Evolutionary conservation across 208 protist species (phyloP).

Genomic region (Balamuthia mandrillaris): DNA sequence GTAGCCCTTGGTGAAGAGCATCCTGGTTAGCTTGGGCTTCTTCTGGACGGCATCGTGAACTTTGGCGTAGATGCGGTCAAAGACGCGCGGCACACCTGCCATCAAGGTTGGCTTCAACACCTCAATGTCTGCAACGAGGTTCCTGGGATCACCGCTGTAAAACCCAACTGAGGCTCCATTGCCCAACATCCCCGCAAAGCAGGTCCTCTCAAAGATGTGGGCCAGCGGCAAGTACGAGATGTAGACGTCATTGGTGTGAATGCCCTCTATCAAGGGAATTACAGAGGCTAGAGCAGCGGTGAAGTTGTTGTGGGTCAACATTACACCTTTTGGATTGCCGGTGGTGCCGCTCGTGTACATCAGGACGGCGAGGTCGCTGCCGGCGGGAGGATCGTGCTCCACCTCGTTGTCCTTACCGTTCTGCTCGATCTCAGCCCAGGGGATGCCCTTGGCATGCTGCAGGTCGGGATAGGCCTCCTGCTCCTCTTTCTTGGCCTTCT

Average conservation of each 20-base stretch:
- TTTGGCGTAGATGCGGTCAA: neutral
- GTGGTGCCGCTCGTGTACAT: conserved; percentile 73
- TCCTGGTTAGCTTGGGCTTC: neutral
- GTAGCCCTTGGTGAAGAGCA: neutral
- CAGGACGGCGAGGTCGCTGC: conserved; percentile 47
- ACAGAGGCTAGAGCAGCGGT: conserved; percentile 58
- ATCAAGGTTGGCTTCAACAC: conserved; percentile 74
- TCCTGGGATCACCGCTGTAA: conserved; percentile 47
- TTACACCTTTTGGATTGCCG: conserved; percentile 66
- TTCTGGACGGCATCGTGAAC: neutral
- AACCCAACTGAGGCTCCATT: conserved; percentile 66
- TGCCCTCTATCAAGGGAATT: neutral
- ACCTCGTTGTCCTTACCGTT: too few relatives aligned
- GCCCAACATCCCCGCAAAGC: neutral
- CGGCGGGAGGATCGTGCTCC: neutral
- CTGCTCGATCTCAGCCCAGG: too few relatives aligned
- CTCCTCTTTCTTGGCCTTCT: too few relatives aligned
- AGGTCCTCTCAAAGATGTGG: conserved; percentile 75
- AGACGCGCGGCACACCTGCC: conserved; percentile 44
- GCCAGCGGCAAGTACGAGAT: conserved; percentile 78
- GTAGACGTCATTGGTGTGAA: conserved; percentile 49
- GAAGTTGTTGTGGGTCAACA: conserved; percentile 75
- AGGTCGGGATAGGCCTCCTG: too few relatives aligned
- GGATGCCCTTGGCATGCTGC: too few relatives aligned
- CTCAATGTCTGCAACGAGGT: conserved; percentile 69